Evolutionary conservation across 1,284 basidiomycete genomes (phyloP).

Genomic region (Fomitopsis betulina): DNA sequence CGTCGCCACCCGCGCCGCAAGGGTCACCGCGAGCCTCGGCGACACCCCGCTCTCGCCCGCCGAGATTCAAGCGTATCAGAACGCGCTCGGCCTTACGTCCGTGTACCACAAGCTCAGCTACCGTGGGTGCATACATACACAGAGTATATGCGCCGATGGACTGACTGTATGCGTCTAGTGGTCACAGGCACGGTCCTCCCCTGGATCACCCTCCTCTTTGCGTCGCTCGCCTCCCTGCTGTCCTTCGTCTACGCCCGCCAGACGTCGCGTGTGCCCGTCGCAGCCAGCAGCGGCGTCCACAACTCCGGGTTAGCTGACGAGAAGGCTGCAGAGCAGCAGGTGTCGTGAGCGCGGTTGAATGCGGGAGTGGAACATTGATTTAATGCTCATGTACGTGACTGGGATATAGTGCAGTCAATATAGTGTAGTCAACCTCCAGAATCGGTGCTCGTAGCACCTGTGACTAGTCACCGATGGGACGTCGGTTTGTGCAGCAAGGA

Average conservation of each 20-base stretch:
- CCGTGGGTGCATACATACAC: conserved; percentile 27
- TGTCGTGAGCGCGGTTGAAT: background rate
- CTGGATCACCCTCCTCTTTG: background rate
- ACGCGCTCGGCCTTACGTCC: conserved; percentile 36
- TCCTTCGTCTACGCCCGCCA: background rate
- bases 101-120: conserved; percentile 45
- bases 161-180: background rate
- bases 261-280: background rate
- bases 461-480: too few relatives aligned
- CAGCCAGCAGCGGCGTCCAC: background rate
- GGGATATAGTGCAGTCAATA: too few relatives aligned
- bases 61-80: conserved; percentile 33
- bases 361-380: too few relatives aligned
- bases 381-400: too few relatives aligned
- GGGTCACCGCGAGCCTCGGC: conserved; percentile 39
- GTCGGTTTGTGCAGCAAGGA: too few relatives aligned
- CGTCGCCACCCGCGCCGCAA: conserved; percentile 43
- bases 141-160: background rate
- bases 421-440: too few relatives aligned
- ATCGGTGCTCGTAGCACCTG: too few relatives aligned
- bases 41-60: conserved; percentile 24
- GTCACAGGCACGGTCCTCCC: background rate
- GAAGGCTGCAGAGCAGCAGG: background rate
- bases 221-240: background rate
- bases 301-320: background rate